Evolutionary conservation across 352 stramenopile genomes (phyloP).

Genomic region (Globisporangium cylindrosporum): DNA sequence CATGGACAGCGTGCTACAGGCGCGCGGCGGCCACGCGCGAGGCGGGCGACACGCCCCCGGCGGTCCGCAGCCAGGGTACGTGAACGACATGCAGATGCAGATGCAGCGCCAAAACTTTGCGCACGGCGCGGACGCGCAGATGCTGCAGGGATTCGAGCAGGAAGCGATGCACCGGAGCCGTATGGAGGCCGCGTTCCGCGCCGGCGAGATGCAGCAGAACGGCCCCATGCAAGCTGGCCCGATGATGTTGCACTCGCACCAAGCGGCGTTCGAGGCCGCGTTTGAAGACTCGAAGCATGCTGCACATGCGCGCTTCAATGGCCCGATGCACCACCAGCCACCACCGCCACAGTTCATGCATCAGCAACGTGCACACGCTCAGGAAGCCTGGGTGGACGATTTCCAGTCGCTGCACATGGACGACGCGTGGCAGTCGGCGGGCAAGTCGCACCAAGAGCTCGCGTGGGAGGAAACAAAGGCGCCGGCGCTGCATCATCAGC

Average conservation of each 20-base stretch:
- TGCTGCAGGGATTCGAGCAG: conserved; percentile 62
- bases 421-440: conserved; percentile 54
- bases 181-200: conserved; percentile 70
- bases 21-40: conserved; percentile 26
- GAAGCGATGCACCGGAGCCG: conserved; percentile 55
- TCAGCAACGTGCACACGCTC: conserved; percentile 24
- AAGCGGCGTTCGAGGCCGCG: conserved; percentile 58
- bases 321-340: conserved; percentile 42
- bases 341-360: conserved; percentile 31
- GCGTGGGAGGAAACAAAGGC: conserved; percentile 62
- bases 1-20: conserved; percentile 74
- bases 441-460: conserved; percentile 59
- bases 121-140: conserved; percentile 44
- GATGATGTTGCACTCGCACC: conserved; percentile 43
- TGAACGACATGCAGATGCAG: conserved; percentile 60
- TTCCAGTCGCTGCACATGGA: conserved; percentile 62
- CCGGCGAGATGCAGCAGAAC: conserved; percentile 25
- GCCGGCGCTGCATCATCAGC: conserved; percentile 28
- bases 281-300: conserved; percentile 44
- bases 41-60: conserved; percentile 23
- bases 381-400: conserved; percentile 67
- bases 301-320: conserved; percentile 14
- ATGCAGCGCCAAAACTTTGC: conserved; percentile 71
- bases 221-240: conserved; percentile 12
- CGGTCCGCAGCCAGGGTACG: conserved; percentile 26